Conservation (phyloP, 495 filamentous ascomycete genomes). For the Platismatia glauca region DNA sequence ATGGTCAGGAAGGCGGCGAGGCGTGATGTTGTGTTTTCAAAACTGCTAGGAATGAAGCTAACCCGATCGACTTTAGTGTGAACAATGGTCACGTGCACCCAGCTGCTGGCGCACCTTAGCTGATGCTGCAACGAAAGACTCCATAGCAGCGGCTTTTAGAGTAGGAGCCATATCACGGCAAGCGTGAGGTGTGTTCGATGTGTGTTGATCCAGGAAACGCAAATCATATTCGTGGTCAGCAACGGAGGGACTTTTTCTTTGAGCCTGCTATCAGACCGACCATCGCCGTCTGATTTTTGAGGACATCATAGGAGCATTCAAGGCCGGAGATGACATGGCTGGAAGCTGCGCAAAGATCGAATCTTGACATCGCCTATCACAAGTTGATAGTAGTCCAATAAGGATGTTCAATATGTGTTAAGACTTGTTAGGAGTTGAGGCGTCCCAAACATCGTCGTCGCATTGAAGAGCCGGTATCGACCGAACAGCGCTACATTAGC, state of each 20-base stretch:
- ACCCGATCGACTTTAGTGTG: background rate
- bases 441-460: background rate
- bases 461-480: background rate
- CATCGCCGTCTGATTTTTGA: background rate
- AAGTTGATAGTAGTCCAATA: background rate
- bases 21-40: slow-evolving; percentile 19
- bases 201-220: background rate
- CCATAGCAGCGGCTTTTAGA: background rate
- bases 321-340: background rate
- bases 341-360: background rate
- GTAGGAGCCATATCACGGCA: background rate
- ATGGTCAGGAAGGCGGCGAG: slow-evolving; percentile 17
- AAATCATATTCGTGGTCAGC: background rate
- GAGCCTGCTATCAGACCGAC: background rate
- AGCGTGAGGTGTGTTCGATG: background rate
- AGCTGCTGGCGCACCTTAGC: background rate
- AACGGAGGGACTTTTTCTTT: background rate
- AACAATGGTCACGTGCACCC: background rate
- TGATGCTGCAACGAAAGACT: background rate
- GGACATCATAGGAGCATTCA: background rate
- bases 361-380: background rate
- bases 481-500: background rate
- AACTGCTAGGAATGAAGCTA: slow-evolving; percentile 4
- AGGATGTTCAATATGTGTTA: background rate
- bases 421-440: background rate